Evolutionary conservation across 805 yeast genomes (phyloP).

Genomic region (Candida montana): DNA sequence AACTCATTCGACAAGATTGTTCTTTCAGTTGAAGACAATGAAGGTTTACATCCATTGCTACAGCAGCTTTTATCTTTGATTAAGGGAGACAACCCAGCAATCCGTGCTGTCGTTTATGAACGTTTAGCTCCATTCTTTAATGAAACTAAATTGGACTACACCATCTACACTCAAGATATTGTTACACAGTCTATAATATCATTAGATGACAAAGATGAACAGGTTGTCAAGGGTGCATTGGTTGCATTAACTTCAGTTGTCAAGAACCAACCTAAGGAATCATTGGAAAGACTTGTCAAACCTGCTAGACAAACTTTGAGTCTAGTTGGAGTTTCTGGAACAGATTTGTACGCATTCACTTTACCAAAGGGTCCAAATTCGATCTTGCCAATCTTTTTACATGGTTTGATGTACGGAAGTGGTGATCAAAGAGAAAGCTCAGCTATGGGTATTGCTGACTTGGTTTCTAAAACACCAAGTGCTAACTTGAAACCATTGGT

Average conservation of each 20-base stretch:
- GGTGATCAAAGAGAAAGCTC: constrained; percentile 77
- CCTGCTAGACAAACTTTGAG: constrained; percentile 76
- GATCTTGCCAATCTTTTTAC: constrained; percentile 84
- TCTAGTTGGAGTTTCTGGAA: constrained; percentile 55
- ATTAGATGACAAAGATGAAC: constrained; percentile 62
- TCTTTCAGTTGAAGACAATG: constrained; percentile 65
- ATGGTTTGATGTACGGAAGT: constrained; percentile 92
- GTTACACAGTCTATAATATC: constrained; percentile 63
- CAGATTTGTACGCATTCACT: constrained; percentile 66
- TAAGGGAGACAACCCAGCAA: constrained; percentile 65
- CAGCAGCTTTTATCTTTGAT: constrained; percentile 73
- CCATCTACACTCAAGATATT: constrained; percentile 70
- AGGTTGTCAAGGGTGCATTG: constrained; percentile 60
- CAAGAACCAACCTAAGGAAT: constrained; percentile 67
- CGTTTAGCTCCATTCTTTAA: constrained; percentile 71
- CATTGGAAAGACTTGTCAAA: constrained; percentile 67
- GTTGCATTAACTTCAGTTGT: constrained; percentile 62
- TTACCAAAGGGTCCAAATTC: constrained; percentile 81
- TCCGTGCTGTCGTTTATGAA: constrained; percentile 57
- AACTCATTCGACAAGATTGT: constrained; percentile 64
- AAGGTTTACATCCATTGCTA: constrained; percentile 79
- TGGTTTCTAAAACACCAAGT: constrained; percentile 84
- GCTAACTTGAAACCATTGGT: constrained; percentile 78
- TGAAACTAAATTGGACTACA: constrained; percentile 60
- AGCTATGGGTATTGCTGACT: constrained; percentile 84